Percentiles rank a stretch among this genome's conserved stretches.
These are phyloP conservation scores for Nephelium lappaceum DNA, from an alignment of 345 rosid species.

Conservation along the genomic window DNA sequence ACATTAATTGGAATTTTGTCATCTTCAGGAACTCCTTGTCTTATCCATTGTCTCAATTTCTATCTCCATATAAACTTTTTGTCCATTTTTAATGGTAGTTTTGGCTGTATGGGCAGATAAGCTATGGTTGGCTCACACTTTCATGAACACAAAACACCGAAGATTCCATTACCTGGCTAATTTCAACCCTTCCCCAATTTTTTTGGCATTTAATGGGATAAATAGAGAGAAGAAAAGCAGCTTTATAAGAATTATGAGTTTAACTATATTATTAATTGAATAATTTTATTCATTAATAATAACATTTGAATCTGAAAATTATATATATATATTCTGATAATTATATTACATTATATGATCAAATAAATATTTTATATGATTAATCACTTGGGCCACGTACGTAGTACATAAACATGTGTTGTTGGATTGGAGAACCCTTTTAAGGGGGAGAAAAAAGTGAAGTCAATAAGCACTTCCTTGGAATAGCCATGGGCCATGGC, in stretches of 20 bases:
- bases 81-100: background rate
- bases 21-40: background rate
- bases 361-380: no score
- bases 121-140: conserved; percentile 21
- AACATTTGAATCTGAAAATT: no score
- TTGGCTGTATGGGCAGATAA: background rate
- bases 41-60: background rate
- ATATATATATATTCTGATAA: no score
- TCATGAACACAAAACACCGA: background rate
- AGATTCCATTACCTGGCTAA: conserved; percentile 4
- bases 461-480: background rate
- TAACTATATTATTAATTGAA: no score
- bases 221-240: background rate
- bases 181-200: no score
- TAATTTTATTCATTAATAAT: no score
- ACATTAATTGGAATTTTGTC: no score
- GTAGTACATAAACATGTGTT: no score
- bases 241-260: no score
- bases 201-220: no score
- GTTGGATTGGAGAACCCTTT: no score
- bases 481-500: background rate
- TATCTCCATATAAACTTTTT: background rate
- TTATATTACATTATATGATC: no score
- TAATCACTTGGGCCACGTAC: background rate
- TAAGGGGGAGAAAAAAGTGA: background rate